Evolutionary conservation across 2,329 filamentous ascomycete species (phyloP), one percentile per base, ranked within the genome.

Genomic region (Diaporthe destruens): DNA sequence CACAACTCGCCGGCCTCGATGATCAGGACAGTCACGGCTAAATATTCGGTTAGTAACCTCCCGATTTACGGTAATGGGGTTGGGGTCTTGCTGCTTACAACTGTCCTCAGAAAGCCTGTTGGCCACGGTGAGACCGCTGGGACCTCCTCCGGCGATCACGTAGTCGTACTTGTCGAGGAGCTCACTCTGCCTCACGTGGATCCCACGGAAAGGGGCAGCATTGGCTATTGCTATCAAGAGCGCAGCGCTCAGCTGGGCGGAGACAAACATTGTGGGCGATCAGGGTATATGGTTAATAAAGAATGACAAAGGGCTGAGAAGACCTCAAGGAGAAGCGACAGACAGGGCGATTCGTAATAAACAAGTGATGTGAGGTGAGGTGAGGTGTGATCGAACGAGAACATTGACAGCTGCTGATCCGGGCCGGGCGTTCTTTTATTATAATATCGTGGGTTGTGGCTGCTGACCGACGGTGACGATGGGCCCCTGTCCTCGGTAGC

Each of bases 51-150:
- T 25, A 76, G 55, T 49, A 44, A 16, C 3, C 8, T 20, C 16
- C 49, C 61, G 6, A 44, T 5, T 2, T n/a, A 20, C 29, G 5
- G 9, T 51, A 36, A 61, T 29, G 23, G 12, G 7, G 25, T 29
- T 8, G 16, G 42, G 23, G n/a, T 14, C 1, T 8, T 18, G 2
- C 1, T 42, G 32, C 75, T 72, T 54, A 76, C 75, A 70, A 39
- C 71, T 65, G 65, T 79, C 72, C 61, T 79, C 78, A 18, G 77
- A 75, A 29, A 79, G 71, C 54, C 78, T 75, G 65, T 79, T 78
- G 11, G 75, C 78, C 51, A 79, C 77, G 2, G 76, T 76, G 6
- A 79, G 70, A 12, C 78, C 78, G 25, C 29, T 20, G 5, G 69
- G 53, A 18, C 72, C 72, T 25, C 44, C 72, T 23, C 72, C 72